Percentiles rank a stretch among this genome's conserved stretches.
Evolutionary conservation across 768 basidiomycete species (phyloP).

Genomic region (Inosperma sp.): DNA sequence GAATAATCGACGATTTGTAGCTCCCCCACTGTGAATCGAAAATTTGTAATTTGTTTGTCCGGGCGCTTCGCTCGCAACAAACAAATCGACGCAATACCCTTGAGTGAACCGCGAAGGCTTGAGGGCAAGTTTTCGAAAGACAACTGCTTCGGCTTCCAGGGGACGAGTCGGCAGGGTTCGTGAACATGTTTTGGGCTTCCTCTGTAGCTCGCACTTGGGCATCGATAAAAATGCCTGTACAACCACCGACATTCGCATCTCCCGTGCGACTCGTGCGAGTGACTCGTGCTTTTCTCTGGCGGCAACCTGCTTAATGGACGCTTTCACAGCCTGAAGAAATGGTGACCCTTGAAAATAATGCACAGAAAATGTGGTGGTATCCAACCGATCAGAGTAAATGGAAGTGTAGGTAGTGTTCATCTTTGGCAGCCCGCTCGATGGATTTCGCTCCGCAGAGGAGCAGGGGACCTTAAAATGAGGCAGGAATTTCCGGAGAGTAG

Average conservation of each 20-base stretch:
- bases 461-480: conserved; percentile 35
- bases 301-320: conserved; percentile 22
- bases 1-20: no score
- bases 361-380: conserved; percentile 25
- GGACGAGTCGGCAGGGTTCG: conserved; percentile 40
- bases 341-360: conserved; percentile 30
- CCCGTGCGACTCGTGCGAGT: not conserved
- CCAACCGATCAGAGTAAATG: conserved; percentile 28
- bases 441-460: conserved; percentile 31
- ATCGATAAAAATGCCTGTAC: not conserved
- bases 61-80: no score
- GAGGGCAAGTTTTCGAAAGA: no score
- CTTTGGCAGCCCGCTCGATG: conserved; percentile 24
- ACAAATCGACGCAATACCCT: no score
- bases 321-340: conserved; percentile 20
- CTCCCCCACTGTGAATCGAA: no score
- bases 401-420: conserved; percentile 34
- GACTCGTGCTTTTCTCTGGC: not conserved
- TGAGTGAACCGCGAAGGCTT: no score
- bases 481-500: conserved; percentile 45
- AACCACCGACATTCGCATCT: not conserved
- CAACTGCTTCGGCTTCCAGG: conserved; percentile 22
- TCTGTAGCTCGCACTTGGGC: not conserved
- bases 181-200: conserved; percentile 17
- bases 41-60: no score